phyloP scores from a whole-genome alignment of 805 yeast species.

The Hanseniaspora taiwanica region DNA sequence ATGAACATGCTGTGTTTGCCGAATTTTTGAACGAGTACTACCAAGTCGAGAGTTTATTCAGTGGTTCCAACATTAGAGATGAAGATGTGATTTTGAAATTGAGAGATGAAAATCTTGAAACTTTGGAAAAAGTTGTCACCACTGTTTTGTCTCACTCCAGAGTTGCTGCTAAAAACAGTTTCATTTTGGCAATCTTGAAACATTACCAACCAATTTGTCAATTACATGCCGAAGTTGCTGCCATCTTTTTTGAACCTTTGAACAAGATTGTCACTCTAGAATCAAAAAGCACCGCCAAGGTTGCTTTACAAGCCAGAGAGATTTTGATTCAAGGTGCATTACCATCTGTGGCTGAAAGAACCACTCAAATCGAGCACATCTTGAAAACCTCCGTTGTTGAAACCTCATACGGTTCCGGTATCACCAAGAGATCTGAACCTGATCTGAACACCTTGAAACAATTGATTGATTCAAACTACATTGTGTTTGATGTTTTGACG shows the following conservation, averaged over 20 bases:
- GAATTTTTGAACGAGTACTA: conserved; percentile 58
- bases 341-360: conserved; percentile 91
- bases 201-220: conserved; percentile 72
- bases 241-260: conserved; percentile 56
- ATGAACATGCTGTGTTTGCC: conserved; percentile 69
- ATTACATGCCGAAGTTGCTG: conserved; percentile 54
- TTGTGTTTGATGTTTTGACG: conserved; percentile 89
- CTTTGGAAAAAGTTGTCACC: conserved; percentile 57
- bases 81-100: conserved; percentile 80
- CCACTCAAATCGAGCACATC: conserved; percentile 94
- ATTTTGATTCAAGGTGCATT: conserved; percentile 90
- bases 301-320: conserved; percentile 90
- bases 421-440: conserved; percentile 66
- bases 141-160: conserved; percentile 81
- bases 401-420: conserved; percentile 77
- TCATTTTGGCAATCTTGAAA: conserved; percentile 72
- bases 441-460: conserved; percentile 69
- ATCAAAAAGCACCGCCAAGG: conserved; percentile 82
- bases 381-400: conserved; percentile 83
- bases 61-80: conserved; percentile 63
- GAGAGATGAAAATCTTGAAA: conserved; percentile 77
- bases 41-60: conserved; percentile 64
- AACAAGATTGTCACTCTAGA: conserved; percentile 78
- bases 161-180: conserved; percentile 84
- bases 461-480: conserved; percentile 90